Percentiles rank a stretch among this genome's conserved stretches.
phyloP scores from a whole-genome alignment of 306 rosid species.

The barrel medic (Medicago truncatula) region MtrunA17r5.0-ANR NC_053043.1:14719001-14719500 shows the following conservation, averaged over 20 bases:
- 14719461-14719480: slow-evolving; percentile 37
- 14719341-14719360: neutral
- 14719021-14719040: neutral
- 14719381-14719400: slow-evolving; percentile 37
- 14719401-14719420: neutral
- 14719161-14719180: slow-evolving; percentile 1
- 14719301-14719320: too few species aligned
- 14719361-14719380: slow-evolving; percentile 23
- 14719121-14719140: slow-evolving; percentile 53
- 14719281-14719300: too few species aligned
- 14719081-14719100: slow-evolving; percentile 47
- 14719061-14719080: slow-evolving; percentile 43
- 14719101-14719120: slow-evolving; percentile 46
- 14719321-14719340: too few species aligned
- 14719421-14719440: neutral
- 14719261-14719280: too few species aligned
- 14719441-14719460: neutral
- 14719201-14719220: rapidly evolving
- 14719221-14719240: neutral
- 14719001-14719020: neutral
- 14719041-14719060: slow-evolving; percentile 17
- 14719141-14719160: neutral
- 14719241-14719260: neutral
- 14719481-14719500: slow-evolving; percentile 30
- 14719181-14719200: slow-evolving; percentile 46